These are phyloP conservation scores for Thraustotheca clavata DNA, from an alignment of 352 stramenopile species.

Conservation along the genomic window DNA sequence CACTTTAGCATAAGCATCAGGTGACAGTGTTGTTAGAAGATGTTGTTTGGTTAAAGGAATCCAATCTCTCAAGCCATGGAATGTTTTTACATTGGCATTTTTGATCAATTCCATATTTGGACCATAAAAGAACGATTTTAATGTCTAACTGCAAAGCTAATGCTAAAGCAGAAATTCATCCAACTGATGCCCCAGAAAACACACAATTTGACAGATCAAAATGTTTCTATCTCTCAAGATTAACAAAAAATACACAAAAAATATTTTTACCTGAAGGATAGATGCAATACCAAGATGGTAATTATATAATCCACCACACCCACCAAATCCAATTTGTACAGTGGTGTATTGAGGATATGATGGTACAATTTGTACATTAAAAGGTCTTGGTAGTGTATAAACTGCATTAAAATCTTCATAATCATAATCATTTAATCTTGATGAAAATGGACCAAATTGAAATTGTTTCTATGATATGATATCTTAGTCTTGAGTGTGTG, in stretches of 20 bases:
- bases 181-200: conserved; percentile 64
- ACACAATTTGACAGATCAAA: conserved; percentile 60
- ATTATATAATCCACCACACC: conserved; percentile 79
- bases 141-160: conserved; percentile 51
- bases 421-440: neutral
- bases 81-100: conserved; percentile 38
- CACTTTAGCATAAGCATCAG: conserved; percentile 44
- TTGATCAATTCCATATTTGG: conserved; percentile 62
- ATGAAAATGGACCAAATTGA: conserved; percentile 16
- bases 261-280: conserved; percentile 36
- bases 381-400: neutral
- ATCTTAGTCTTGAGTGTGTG: no score
- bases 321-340: conserved; percentile 60
- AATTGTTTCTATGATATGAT: no score
- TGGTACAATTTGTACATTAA: neutral
- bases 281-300: conserved; percentile 71
- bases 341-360: neutral
- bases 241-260: neutral
- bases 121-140: conserved; percentile 77
- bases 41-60: conserved; percentile 61
- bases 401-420: neutral
- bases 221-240: conserved; percentile 49
- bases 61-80: conserved; percentile 58
- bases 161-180: conserved; percentile 56
- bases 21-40: conserved; percentile 46